Evolutionary conservation across 768 basidiomycete species (phyloP).

Genomic region (Termitomyces sp.): DNA sequence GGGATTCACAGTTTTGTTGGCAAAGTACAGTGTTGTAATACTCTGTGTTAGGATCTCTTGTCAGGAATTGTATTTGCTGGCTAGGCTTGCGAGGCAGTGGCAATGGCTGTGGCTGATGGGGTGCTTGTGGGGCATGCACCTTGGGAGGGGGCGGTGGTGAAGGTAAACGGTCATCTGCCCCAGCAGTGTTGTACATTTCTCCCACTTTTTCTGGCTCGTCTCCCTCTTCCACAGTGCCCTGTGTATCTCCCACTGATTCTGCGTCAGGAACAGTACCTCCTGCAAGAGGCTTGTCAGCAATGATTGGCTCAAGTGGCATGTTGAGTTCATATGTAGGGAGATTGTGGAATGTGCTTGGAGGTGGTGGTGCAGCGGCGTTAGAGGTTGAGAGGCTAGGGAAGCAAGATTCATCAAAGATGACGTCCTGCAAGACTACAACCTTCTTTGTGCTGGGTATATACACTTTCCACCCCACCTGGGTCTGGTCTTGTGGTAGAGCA

Average conservation of each 20-base stretch:
- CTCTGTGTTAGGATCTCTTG: background rate
- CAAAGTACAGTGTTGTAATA: background rate
- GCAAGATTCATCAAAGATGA: background rate
- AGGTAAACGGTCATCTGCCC: background rate
- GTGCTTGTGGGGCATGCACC: background rate
- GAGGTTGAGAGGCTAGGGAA: background rate
- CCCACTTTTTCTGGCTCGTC: background rate
- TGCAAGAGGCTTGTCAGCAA: background rate
- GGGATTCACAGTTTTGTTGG: background rate
- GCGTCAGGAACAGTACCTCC: background rate
- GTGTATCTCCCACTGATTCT: background rate
- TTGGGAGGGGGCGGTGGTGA: background rate
- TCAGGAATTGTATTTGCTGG: background rate
- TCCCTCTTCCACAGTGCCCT: background rate
- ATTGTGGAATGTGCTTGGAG: background rate
- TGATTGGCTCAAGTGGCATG: background rate
- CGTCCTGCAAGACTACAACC: background rate
- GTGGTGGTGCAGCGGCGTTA: background rate
- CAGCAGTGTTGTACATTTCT: background rate
- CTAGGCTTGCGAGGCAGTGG: background rate
- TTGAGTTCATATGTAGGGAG: background rate
- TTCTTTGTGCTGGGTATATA: constrained; percentile 2
- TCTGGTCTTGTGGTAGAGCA: constrained; percentile 1
- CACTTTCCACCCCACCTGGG: constrained; percentile 2
- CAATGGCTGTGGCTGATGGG: background rate